phyloP scores from a whole-genome alignment of 2,329 filamentous ascomycete species.

The Xylaria sp. region DNA sequence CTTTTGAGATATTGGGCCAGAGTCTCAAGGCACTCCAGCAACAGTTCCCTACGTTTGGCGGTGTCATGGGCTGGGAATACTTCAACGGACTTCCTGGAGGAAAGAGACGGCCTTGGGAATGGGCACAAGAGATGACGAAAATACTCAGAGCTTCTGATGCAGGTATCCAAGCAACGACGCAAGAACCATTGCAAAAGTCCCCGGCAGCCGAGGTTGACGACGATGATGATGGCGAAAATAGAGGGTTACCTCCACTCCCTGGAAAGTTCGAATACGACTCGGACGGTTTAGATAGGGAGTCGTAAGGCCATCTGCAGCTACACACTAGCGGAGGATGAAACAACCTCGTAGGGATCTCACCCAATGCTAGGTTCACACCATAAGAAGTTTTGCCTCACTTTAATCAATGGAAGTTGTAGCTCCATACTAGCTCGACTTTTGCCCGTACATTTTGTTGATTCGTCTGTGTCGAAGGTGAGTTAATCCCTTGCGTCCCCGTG shows the following conservation, averaged over 20 bases:
- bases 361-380: not conserved
- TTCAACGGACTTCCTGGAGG: conserved; percentile 77
- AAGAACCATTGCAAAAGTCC: not conserved
- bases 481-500: not conserved
- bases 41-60: conserved; percentile 75
- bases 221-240: conserved; percentile 37
- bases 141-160: conserved; percentile 43
- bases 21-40: conserved; percentile 67
- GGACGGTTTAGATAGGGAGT: conserved; percentile 45
- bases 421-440: not conserved
- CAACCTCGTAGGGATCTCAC: not conserved
- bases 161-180: not conserved
- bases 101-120: conserved; percentile 73
- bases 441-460: not conserved
- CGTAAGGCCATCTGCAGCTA: not conserved
- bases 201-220: conserved; percentile 39
- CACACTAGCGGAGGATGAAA: not conserved
- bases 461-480: conserved; percentile 5
- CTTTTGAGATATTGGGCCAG: conserved; percentile 65
- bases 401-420: conserved; percentile 8
- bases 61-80: conserved; percentile 90
- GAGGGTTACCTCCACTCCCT: conserved; percentile 35
- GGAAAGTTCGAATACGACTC: conserved; percentile 47
- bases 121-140: conserved; percentile 73
- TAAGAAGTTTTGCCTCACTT: not conserved